These are phyloP conservation scores for Myrica gale DNA, from an alignment of 306 rosid genomes.

Conservation along the genomic window DNA sequence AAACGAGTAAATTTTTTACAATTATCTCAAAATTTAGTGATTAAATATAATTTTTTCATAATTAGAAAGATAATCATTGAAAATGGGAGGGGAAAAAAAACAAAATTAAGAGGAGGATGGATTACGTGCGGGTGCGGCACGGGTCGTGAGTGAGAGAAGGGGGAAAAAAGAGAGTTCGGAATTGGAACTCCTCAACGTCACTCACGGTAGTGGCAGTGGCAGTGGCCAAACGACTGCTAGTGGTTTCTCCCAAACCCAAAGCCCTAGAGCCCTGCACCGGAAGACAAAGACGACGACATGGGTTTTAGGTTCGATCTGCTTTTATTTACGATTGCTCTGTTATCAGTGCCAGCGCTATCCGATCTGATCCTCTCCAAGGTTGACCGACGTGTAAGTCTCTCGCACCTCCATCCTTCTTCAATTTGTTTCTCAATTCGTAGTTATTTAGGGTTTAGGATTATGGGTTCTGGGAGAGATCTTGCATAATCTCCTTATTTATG, in stretches of 20 bases:
- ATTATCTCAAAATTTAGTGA: too few species aligned
- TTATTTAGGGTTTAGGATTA: neutral
- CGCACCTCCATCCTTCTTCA: slow-evolving; percentile 5
- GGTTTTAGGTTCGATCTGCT: slow-evolving; percentile 43
- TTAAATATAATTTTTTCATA: too few species aligned
- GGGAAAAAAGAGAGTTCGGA: neutral
- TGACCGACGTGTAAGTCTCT: slow-evolving; percentile 84
- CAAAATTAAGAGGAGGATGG: too few species aligned
- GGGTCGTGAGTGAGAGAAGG: too few species aligned
- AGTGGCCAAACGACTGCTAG: neutral
- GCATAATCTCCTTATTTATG: neutral
- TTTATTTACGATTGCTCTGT: slow-evolving; percentile 40
- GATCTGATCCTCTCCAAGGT: slow-evolving; percentile 89
- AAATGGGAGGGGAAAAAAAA: too few species aligned
- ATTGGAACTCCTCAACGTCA: neutral
- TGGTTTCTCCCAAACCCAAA: neutral
- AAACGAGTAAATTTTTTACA: too few species aligned
- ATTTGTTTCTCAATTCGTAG: neutral
- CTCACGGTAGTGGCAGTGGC: neutral
- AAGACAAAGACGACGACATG: slow-evolving; percentile 14
- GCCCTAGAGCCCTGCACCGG: neutral
- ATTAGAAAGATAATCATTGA: too few species aligned
- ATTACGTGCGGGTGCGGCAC: too few species aligned
- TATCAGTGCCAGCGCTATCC: slow-evolving; percentile 59
- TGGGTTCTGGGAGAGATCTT: neutral